Percentiles rank a stretch among this genome's conserved stretches.
These are phyloP conservation scores for Priceomyces castillae DNA, from an alignment of 805 yeast genomes.

Conservation along the genomic window DNA sequence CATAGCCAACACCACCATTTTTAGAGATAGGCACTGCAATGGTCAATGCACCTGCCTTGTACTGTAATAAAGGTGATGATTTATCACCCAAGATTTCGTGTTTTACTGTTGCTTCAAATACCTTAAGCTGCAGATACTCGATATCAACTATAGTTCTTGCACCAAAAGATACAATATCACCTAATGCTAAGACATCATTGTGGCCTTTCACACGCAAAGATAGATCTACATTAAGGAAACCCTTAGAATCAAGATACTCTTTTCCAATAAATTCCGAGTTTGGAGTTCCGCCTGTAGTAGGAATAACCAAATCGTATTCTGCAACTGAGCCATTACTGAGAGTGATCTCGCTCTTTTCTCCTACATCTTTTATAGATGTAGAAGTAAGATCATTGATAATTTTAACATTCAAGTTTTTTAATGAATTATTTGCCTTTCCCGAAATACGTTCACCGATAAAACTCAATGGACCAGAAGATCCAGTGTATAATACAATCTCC, in stretches of 20 bases:
- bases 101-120: slow-evolving; percentile 13
- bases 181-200: slow-evolving; percentile 30
- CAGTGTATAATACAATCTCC: slow-evolving; percentile 27
- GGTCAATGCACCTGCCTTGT: slow-evolving; percentile 10
- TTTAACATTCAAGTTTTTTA: slow-evolving; percentile 18
- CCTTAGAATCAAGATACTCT: slow-evolving; percentile 20
- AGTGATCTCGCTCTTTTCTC: slow-evolving; percentile 9
- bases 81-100: slow-evolving; percentile 13
- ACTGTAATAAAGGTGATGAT: slow-evolving; percentile 11
- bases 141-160: slow-evolving; percentile 26
- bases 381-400: slow-evolving; percentile 18
- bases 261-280: slow-evolving; percentile 31
- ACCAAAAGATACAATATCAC: slow-evolving; percentile 30
- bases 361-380: slow-evolving; percentile 6
- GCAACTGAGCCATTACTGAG: slow-evolving; percentile 17
- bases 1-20: slow-evolving; percentile 34
- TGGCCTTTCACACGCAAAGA: slow-evolving; percentile 22
- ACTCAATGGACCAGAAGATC: slow-evolving; percentile 17
- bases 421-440: slow-evolving; percentile 13
- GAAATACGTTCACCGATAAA: slow-evolving; percentile 13
- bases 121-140: slow-evolving; percentile 17
- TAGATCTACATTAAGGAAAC: slow-evolving; percentile 29
- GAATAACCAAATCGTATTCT: slow-evolving; percentile 29
- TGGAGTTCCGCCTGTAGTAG: slow-evolving; percentile 25
- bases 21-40: slow-evolving; percentile 32